These are phyloP conservation scores for Gnomoniopsis sp. DNA, from an alignment of 2,329 filamentous ascomycete species.

Conservation along the genomic window DNA sequence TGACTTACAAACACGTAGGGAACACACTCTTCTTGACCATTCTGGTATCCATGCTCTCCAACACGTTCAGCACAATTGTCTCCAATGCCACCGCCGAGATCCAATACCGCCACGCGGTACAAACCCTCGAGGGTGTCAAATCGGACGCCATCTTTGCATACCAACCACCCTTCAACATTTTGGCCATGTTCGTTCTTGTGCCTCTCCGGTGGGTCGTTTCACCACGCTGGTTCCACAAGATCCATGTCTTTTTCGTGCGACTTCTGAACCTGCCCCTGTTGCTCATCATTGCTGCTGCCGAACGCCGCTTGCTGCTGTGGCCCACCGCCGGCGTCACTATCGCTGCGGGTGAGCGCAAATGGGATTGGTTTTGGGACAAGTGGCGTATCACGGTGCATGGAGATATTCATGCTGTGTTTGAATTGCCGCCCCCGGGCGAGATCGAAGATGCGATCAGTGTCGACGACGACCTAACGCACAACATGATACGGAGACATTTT, in stretches of 20 bases:
- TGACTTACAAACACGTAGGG: constrained; percentile 28
- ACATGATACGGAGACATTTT: constrained; percentile 57
- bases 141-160: constrained; percentile 81
- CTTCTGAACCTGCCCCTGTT: constrained; percentile 73
- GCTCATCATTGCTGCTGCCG: constrained; percentile 65
- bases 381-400: constrained; percentile 68
- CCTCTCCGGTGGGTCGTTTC: constrained; percentile 75
- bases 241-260: constrained; percentile 75
- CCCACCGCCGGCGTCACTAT: constrained; percentile 15
- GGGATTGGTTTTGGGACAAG: constrained; percentile 60
- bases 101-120: constrained; percentile 74
- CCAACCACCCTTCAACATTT: constrained; percentile 77
- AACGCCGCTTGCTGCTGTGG: constrained; percentile 58
- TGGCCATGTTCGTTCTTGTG: constrained; percentile 70
- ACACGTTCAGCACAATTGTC: constrained; percentile 77
- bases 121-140: constrained; percentile 84
- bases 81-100: constrained; percentile 78
- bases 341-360: constrained; percentile 18
- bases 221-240: constrained; percentile 87
- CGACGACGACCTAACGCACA: constrained; percentile 56
- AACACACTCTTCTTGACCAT: constrained; percentile 90
- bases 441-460: constrained; percentile 55
- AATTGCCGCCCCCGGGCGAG: constrained; percentile 63
- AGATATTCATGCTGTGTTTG: constrained; percentile 70
- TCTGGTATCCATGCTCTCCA: constrained; percentile 80